These are phyloP conservation scores for Coniferiporia sulphurascens DNA, from an alignment of 1,284 basidiomycete genomes.

Conservation along the genomic window DNA sequence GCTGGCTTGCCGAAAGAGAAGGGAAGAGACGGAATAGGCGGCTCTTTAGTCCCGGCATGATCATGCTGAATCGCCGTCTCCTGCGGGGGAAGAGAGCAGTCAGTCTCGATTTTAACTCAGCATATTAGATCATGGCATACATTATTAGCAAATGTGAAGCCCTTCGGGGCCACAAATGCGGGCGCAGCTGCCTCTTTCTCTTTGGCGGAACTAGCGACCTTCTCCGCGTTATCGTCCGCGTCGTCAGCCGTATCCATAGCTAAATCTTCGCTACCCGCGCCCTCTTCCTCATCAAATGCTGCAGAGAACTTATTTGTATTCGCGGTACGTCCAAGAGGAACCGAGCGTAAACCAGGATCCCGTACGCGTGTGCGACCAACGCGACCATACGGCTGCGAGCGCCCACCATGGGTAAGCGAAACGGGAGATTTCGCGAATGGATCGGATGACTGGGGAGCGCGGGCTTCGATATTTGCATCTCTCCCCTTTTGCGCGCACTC, in stretches of 20 bases:
- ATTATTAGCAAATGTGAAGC: constrained; percentile 63
- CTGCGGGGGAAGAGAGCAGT: constrained; percentile 17
- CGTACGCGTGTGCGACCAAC: constrained; percentile 54
- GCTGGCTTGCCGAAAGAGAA: constrained; percentile 12
- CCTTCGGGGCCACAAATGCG: constrained; percentile 53
- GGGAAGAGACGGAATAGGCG: constrained; percentile 17
- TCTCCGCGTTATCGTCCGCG: neutral
- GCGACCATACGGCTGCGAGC: constrained; percentile 50
- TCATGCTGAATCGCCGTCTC: constrained; percentile 27
- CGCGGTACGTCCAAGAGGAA: constrained; percentile 38
- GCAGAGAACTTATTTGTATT: constrained; percentile 62
- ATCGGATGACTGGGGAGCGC: neutral
- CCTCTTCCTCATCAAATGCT: constrained; percentile 46
- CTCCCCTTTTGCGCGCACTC: neutral
- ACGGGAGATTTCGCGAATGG: constrained; percentile 22
- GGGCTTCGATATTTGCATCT: neutral
- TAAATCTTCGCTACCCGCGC: constrained; percentile 32
- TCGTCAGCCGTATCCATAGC: constrained; percentile 20
- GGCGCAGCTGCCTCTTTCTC: constrained; percentile 48
- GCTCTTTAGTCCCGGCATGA: constrained; percentile 13
- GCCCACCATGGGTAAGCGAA: constrained; percentile 23
- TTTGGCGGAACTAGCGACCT: constrained; percentile 14
- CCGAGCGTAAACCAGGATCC: constrained; percentile 35
- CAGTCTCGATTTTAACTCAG: neutral
- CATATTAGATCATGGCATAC: constrained; percentile 35